Evolutionary conservation across 1,139 yeast species (phyloP).

Genomic region (Saccharomyces hybrid): DNA sequence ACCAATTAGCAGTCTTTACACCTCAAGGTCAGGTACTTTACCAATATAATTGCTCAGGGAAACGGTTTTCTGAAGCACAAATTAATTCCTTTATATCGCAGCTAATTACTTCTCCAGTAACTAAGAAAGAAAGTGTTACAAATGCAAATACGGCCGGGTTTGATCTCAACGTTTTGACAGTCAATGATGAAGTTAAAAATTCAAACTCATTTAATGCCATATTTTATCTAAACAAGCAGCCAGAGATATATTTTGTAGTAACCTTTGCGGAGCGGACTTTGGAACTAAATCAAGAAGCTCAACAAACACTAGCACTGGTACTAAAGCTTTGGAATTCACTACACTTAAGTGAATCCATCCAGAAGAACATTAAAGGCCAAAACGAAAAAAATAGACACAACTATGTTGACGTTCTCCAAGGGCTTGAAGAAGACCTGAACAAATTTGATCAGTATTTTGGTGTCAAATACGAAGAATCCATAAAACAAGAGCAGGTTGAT

Average conservation of each 20-base stretch:
- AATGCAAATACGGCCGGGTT: background rate
- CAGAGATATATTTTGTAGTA: conserved; percentile 26
- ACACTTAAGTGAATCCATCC: conserved; percentile 23
- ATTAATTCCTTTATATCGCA: conserved; percentile 43
- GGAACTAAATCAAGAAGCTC: conserved; percentile 32
- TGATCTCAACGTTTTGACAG: background rate
- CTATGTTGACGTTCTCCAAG: conserved; percentile 19
- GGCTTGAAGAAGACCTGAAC: conserved; percentile 23
- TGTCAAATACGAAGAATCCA: conserved; percentile 29
- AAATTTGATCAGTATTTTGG: conserved; percentile 32
- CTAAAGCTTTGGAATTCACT: conserved; percentile 26
- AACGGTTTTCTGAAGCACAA: conserved; percentile 44
- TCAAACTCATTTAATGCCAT: conserved; percentile 33
- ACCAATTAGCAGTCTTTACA: conserved; percentile 48
- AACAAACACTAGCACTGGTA: conserved; percentile 26
- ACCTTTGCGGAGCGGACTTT: conserved; percentile 30
- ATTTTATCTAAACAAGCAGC: conserved; percentile 24
- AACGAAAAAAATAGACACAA: conserved; percentile 22
- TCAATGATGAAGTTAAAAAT: conserved; percentile 6
- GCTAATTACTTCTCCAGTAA: conserved; percentile 25
- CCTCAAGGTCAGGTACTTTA: conserved; percentile 54
- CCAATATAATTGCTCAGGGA: conserved; percentile 39
- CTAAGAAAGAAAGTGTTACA: conserved; percentile 20
- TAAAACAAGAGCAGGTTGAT: conserved; percentile 8
- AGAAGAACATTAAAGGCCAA: conserved; percentile 26